Percentiles rank a stretch among this genome's conserved stretches.
Evolutionary conservation across 2,329 filamentous ascomycete genomes (phyloP).

Genomic region (Apiospora sp.): DNA sequence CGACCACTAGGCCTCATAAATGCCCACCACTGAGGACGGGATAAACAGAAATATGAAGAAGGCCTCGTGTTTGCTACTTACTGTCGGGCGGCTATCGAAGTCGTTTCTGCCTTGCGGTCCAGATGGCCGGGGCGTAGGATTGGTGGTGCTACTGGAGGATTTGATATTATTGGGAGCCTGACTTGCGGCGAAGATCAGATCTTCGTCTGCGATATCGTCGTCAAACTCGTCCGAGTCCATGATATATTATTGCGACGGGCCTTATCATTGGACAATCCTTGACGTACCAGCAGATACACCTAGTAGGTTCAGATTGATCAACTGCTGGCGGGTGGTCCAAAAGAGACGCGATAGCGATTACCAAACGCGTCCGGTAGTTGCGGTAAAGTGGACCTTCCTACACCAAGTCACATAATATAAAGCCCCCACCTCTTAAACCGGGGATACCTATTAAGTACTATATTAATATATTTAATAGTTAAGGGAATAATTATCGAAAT

Average conservation of each 20-base stretch:
- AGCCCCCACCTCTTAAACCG: neutral
- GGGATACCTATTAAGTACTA: no score
- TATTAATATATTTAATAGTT: neutral
- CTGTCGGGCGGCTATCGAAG: constrained; percentile 28
- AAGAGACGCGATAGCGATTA: neutral
- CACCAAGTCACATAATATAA: neutral
- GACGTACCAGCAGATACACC: neutral
- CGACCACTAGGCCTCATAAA: neutral
- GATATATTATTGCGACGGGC: neutral
- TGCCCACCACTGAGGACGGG: neutral
- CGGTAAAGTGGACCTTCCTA: neutral
- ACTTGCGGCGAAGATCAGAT: constrained; percentile 67
- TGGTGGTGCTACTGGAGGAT: constrained; percentile 37
- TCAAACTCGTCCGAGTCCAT: constrained; percentile 71
- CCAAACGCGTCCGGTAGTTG: neutral
- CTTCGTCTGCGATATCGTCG: constrained; percentile 71
- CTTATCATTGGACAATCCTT: neutral
- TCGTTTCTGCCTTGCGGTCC: constrained; percentile 24
- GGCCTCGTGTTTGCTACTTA: constrained; percentile 12
- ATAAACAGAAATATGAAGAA: neutral
- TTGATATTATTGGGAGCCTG: constrained; percentile 45
- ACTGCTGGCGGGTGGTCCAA: no score
- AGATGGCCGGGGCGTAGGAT: constrained; percentile 15
- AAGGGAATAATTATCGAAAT: no score
- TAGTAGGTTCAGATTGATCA: no score